These are phyloP conservation scores for Cladophialophora bantiana DNA, from an alignment of 2,329 filamentous ascomycete species.

Conservation along the genomic window DNA sequence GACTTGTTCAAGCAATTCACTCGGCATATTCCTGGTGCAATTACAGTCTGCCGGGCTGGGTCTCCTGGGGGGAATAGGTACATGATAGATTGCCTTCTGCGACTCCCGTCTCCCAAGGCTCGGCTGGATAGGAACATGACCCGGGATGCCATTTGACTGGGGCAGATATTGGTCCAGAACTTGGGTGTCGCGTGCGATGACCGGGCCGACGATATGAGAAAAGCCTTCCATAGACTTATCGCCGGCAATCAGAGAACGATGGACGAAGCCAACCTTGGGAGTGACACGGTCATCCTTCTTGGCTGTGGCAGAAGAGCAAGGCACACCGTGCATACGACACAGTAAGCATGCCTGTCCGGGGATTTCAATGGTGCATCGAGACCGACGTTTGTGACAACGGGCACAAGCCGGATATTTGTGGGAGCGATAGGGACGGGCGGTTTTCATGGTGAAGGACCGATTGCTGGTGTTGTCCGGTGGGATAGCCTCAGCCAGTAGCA, in stretches of 20 bases:
- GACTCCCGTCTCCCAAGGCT: conserved; percentile 46
- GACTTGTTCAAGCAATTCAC: conserved; percentile 64
- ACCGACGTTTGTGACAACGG: conserved; percentile 66
- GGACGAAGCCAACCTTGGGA: conserved; percentile 38
- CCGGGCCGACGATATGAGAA: conserved; percentile 66
- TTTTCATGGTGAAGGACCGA: conserved; percentile 24
- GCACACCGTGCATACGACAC: conserved; percentile 65
- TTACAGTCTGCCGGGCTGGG: conserved; percentile 50
- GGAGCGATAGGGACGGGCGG: conserved; percentile 64
- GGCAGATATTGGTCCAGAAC: conserved; percentile 67
- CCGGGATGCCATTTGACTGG: conserved; percentile 40
- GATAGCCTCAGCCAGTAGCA: conserved; percentile 5
- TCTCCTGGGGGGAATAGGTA: conserved; percentile 43
- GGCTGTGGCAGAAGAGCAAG: conserved; percentile 62
- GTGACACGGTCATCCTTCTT: conserved; percentile 37
- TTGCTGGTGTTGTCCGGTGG: conserved; percentile 2
- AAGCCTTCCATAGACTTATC: conserved; percentile 30
- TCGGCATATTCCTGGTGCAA: conserved; percentile 59
- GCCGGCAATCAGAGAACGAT: conserved; percentile 35
- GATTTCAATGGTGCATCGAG: conserved; percentile 65
- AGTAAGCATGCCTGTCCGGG: conserved; percentile 62
- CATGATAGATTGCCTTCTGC: conserved; percentile 53
- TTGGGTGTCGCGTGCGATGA: conserved; percentile 66
- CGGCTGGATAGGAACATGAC: conserved; percentile 40
- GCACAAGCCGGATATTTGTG: conserved; percentile 68